These are phyloP conservation scores for Mycena rebaudengoi DNA, from an alignment of 768 basidiomycete species.

Conservation along the genomic window DNA sequence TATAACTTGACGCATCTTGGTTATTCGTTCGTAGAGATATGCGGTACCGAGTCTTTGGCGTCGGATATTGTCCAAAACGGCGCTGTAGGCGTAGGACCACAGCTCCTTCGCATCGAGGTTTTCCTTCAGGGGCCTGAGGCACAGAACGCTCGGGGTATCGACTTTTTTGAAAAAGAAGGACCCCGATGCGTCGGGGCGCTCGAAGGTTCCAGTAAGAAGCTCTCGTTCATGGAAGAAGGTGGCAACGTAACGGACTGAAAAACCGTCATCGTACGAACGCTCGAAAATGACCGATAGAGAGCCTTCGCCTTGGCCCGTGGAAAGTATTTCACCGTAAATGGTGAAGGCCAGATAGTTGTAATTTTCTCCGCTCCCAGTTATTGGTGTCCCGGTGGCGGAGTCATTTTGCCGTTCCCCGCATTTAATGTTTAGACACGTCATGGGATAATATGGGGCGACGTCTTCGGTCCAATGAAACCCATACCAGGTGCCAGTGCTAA, in stretches of 20 bases:
- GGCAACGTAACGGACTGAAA: neutral
- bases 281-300: neutral
- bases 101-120: neutral
- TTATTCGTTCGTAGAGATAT: conserved; percentile 1
- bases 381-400: neutral
- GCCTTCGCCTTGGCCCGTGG: neutral
- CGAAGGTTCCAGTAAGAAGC: conserved; percentile 7
- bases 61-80: neutral
- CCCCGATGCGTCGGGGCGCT: neutral
- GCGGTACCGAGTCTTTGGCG: neutral
- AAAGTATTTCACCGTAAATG: neutral
- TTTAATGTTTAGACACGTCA: neutral
- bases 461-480: conserved; percentile 21
- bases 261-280: neutral
- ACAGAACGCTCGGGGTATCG: neutral
- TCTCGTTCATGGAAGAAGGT: neutral
- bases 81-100: conserved; percentile 3
- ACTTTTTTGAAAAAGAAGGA: conserved; percentile 19
- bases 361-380: neutral
- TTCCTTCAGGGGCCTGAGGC: neutral
- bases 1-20: neutral
- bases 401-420: neutral
- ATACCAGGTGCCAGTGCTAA: conserved; percentile 16
- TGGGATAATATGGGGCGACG: neutral
- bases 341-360: neutral